Percentiles rank a stretch among this genome's conserved stretches.
Conservation (phyloP, 2,329 filamentous ascomycete genomes). For the Epicoccum sorghinum region DNA sequence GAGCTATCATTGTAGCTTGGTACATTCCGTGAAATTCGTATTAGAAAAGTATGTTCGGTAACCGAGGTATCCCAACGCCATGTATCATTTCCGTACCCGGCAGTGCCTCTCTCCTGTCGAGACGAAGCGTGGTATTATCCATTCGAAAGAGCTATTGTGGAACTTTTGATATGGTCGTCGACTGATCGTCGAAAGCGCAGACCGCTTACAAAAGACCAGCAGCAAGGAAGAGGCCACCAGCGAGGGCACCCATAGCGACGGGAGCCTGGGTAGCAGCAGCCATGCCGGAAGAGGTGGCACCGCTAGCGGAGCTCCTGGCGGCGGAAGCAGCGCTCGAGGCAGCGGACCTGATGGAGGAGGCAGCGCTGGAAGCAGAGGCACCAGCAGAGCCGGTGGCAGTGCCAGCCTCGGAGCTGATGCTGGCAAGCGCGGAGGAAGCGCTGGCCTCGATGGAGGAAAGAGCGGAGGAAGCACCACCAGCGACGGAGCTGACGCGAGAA, state of each 20-base stretch:
- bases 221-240: constrained; percentile 38
- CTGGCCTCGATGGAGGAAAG: constrained; percentile 22
- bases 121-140: constrained; percentile 13
- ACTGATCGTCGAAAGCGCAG: not conserved
- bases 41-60: constrained; percentile 19
- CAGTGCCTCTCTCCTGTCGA: constrained; percentile 1
- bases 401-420: constrained; percentile 20
- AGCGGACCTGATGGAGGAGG: constrained; percentile 7
- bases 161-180: constrained; percentile 15
- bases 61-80: constrained; percentile 18
- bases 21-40: constrained; percentile 15
- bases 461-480: constrained; percentile 15
- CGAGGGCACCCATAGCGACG: constrained; percentile 40
- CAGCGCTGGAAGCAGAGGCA: constrained; percentile 3
- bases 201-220: constrained; percentile 42
- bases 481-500: constrained; percentile 18
- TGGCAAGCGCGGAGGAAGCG: constrained; percentile 22
- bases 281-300: constrained; percentile 21
- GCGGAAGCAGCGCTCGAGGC: constrained; percentile 5
- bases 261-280: constrained; percentile 33
- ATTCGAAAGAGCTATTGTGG: constrained; percentile 7
- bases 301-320: constrained; percentile 16
- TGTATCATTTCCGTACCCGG: constrained; percentile 8
- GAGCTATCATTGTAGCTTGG: constrained; percentile 10
- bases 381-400: constrained; percentile 16